Base-by-base conservation (phyloP, 768 basidiomycete species). In the Hericium coralloides region DNA sequence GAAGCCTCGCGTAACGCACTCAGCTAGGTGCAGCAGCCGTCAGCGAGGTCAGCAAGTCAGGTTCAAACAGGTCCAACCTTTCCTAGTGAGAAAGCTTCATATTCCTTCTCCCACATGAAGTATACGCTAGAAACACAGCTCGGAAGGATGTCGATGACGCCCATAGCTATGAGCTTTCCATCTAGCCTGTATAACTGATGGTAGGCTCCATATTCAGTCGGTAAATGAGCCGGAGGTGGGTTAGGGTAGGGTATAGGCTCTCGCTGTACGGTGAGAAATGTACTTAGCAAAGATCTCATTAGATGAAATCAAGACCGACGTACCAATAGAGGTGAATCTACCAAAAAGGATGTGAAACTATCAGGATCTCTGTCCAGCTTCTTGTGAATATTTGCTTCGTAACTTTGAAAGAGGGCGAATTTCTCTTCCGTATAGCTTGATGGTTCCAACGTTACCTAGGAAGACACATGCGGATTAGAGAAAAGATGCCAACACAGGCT, bases 101-200 rank as follows among this genome's bases (percentile, higher is more conserved):
- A 90, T 22, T 73, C 72, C 38, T 77, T 75, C 60, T 91, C 83
- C 70, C 95, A 98, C 72, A 95, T 85, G 71, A 98, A 95, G 70
- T 98, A 98, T 4, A 89, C 86, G 59, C 79, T 83, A 4, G 87
- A 92, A 3, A 98, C 85, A 60, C 95, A 93, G 37, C 70, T 69
- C 0, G 94, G 95, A 25, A 99, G 75, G 55, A 99, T 85, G 68
- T 98, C 97, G 55, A 98, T 74, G 26, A 98, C 90, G 5, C 83
- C 85, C 66, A 98, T 75, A 0, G 91, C 97, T 52, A 97, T 79
- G 12, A 98, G 76, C 66, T 84, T 69, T 3, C 84, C 89, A 63
- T 98, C 88, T 23, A 98, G 68, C 59, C 82, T 79, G 66, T 95
- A 97, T 47, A 92, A 72, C 63, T 93, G 92, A 65, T 98, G 95